Conservation (phyloP, 179 eudicot genomes). For the Sideroxylon spinosum region DNA sequence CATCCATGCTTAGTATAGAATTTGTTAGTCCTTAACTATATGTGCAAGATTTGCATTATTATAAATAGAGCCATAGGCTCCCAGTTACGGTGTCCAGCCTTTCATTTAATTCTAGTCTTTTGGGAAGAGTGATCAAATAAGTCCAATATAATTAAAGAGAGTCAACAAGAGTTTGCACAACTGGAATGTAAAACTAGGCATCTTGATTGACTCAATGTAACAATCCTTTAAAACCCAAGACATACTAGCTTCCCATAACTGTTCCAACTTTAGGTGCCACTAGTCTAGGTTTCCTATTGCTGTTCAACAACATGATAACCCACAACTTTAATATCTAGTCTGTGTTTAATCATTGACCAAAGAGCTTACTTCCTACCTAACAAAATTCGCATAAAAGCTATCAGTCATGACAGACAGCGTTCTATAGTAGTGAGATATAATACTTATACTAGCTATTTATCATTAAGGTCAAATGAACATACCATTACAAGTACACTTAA, state of each 20-base stretch:
- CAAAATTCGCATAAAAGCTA: neutral
- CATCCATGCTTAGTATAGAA: too few relatives aligned
- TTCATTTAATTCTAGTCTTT: too few relatives aligned
- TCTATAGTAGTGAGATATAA: neutral
- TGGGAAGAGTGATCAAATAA: too few relatives aligned
- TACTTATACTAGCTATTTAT: constrained; percentile 6
- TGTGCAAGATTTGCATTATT: too few relatives aligned
- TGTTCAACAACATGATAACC: neutral
- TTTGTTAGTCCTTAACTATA: too few relatives aligned
- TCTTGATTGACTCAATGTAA: neutral
- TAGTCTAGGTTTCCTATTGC: neutral
- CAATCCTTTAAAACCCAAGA: neutral
- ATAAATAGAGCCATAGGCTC: too few relatives aligned
- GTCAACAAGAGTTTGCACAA: too few relatives aligned
- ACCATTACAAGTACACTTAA: constrained; percentile 4
- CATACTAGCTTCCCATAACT: neutral
- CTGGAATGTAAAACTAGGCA: too few relatives aligned
- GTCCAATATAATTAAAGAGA: too few relatives aligned
- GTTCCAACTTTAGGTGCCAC: neutral
- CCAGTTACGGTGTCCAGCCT: too few relatives aligned
- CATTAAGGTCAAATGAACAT: neutral
- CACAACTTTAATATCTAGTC: neutral
- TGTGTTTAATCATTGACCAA: neutral
- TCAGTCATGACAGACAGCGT: neutral
- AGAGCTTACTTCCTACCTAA: neutral